Conservation (phyloP, 176 grass and related monocot species). For the Oryza glaberrima region DNA sequence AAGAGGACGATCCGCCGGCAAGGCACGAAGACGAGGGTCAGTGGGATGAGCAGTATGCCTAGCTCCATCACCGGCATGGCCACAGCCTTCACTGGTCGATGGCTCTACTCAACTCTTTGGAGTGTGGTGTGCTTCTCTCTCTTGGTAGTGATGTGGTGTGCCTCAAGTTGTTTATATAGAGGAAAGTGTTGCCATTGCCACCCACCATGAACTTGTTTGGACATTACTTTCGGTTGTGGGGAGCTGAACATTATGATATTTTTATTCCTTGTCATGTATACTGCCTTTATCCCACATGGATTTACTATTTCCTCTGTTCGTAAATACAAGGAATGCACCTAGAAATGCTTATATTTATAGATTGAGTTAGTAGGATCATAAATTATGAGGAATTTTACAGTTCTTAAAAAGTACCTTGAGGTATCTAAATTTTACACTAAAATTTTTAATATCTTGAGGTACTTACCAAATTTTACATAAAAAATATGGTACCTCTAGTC, state of each 20-base stretch:
- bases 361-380: too few relatives aligned
- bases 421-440: too few relatives aligned
- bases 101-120: background rate
- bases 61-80: constrained; percentile 65
- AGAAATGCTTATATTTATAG: too few relatives aligned
- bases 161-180: background rate
- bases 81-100: background rate
- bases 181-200: background rate
- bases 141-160: background rate
- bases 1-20: constrained; percentile 68
- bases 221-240: background rate
- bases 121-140: constrained; percentile 22
- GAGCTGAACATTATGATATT: background rate
- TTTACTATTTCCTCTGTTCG: too few relatives aligned
- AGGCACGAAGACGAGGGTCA: constrained; percentile 74
- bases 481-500: too few relatives aligned
- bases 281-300: too few relatives aligned
- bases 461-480: too few relatives aligned
- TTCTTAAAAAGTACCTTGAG: too few relatives aligned
- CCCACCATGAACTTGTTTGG: background rate
- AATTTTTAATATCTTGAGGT: too few relatives aligned
- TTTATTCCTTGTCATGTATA: too few relatives aligned
- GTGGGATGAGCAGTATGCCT: constrained; percentile 76
- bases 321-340: too few relatives aligned
- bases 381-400: too few relatives aligned